These are phyloP conservation scores for Aspergillus mulundensis DNA, from an alignment of 495 filamentous ascomycete species.

Conservation along the genomic window DNA sequence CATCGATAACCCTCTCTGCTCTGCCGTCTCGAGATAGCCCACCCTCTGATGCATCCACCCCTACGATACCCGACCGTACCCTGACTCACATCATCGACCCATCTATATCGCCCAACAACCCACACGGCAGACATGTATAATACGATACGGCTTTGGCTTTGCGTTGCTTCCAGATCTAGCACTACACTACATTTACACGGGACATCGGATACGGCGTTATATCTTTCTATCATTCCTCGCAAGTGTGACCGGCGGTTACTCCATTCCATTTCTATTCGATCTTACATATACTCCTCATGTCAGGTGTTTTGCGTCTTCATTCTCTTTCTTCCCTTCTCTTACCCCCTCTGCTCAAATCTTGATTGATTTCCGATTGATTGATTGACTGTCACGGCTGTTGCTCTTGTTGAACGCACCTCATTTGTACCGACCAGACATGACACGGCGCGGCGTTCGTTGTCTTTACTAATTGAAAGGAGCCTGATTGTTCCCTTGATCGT, in stretches of 20 bases:
- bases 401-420: not conserved
- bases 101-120: slow-evolving; percentile 13
- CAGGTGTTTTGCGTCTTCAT: not conserved
- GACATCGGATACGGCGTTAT: slow-evolving; percentile 17
- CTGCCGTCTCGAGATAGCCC: not conserved
- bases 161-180: not conserved
- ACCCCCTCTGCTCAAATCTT: too few relatives aligned
- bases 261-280: not conserved
- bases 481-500: not conserved
- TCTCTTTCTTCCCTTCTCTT: slow-evolving; percentile 7
- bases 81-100: not conserved
- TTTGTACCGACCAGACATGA: slow-evolving; percentile 3
- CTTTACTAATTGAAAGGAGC: not conserved
- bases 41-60: slow-evolving; percentile 9
- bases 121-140: slow-evolving; percentile 19
- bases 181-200: slow-evolving; percentile 1
- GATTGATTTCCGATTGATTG: too few relatives aligned
- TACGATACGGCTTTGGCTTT: slow-evolving; percentile 8
- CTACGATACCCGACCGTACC: slow-evolving; percentile 19
- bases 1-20: not conserved
- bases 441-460: slow-evolving; percentile 4
- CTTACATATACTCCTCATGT: not conserved
- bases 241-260: not conserved
- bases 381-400: not conserved
- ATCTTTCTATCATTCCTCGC: not conserved